Evolutionary conservation across 768 basidiomycete species (phyloP).

Genomic region (Termitomyces sp.): DNA sequence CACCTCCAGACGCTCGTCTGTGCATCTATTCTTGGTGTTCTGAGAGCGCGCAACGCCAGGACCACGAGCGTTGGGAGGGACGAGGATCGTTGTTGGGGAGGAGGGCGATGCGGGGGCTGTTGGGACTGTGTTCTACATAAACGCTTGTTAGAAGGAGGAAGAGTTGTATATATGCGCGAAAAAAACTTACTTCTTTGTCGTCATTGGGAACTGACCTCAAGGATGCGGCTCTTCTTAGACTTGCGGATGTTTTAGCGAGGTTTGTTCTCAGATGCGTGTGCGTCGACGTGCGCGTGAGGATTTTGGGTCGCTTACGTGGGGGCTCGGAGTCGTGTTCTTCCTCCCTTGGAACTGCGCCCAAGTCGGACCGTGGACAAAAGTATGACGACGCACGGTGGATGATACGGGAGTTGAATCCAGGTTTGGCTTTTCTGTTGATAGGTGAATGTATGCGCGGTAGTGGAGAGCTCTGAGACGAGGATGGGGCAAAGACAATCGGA

Average conservation of each 20-base stretch:
- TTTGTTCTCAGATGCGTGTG: background rate
- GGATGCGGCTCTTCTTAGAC: background rate
- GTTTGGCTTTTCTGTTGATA: background rate
- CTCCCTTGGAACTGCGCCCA: background rate
- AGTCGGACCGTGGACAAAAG: background rate
- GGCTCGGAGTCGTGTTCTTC: background rate
- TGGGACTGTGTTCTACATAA: background rate
- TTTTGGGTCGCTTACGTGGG: background rate
- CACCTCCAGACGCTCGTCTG: background rate
- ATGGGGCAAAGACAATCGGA: background rate
- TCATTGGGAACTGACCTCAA: background rate
- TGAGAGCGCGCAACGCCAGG: background rate
- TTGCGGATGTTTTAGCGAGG: background rate
- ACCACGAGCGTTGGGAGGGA: background rate
- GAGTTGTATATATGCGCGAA: background rate
- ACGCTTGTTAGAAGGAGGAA: background rate
- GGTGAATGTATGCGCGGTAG: background rate
- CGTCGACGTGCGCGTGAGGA: background rate
- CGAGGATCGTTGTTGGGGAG: background rate
- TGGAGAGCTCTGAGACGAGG: background rate
- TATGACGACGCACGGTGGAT: conserved; percentile 4
- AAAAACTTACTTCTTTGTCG: background rate
- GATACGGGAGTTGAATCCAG: background rate
- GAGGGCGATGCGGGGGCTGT: background rate
- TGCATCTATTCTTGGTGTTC: background rate